Conservation (phyloP, 768 basidiomycete genomes). For the Coprinopsis cinerea region DNA sequence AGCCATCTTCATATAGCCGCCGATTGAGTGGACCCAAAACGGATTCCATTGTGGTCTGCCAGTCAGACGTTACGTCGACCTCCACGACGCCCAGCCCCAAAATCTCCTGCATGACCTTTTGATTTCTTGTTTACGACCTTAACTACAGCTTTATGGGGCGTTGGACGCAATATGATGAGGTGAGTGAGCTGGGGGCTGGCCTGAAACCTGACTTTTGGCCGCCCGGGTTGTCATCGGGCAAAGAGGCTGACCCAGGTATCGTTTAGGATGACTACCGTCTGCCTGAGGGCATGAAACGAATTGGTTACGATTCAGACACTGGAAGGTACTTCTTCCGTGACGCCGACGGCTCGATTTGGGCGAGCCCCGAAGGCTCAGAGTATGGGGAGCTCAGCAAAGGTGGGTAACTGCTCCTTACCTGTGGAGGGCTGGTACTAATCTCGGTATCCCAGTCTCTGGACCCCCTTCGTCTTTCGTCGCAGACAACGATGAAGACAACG, state of each 20-base stretch:
- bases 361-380: slow-evolving; percentile 53
- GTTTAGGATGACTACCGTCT: slow-evolving; percentile 45
- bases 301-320: slow-evolving; percentile 73
- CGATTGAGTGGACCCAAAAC: not conserved
- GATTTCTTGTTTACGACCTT: slow-evolving; percentile 2
- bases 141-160: slow-evolving; percentile 24
- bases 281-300: slow-evolving; percentile 55
- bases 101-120: not conserved
- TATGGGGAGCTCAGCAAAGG: slow-evolving; percentile 53
- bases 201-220: not conserved
- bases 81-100: not conserved
- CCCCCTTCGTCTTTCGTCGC: slow-evolving; percentile 18
- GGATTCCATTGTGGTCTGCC: not conserved
- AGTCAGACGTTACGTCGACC: not conserved
- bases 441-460: slow-evolving; percentile 21
- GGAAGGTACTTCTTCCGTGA: slow-evolving; percentile 62
- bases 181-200: no score
- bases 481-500: slow-evolving; percentile 21
- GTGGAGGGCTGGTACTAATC: not conserved
- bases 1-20: not conserved
- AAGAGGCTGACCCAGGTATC: not conserved
- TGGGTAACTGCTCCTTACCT: slow-evolving; percentile 16
- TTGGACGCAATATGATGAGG: slow-evolving; percentile 44
- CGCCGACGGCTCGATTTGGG: slow-evolving; percentile 48
- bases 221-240: not conserved